A percentile compares a stretch with the other conserved stretches of the same genome.
Evolutionary conservation across 768 basidiomycete species (phyloP).

Genomic region (Mycena pura): DNA sequence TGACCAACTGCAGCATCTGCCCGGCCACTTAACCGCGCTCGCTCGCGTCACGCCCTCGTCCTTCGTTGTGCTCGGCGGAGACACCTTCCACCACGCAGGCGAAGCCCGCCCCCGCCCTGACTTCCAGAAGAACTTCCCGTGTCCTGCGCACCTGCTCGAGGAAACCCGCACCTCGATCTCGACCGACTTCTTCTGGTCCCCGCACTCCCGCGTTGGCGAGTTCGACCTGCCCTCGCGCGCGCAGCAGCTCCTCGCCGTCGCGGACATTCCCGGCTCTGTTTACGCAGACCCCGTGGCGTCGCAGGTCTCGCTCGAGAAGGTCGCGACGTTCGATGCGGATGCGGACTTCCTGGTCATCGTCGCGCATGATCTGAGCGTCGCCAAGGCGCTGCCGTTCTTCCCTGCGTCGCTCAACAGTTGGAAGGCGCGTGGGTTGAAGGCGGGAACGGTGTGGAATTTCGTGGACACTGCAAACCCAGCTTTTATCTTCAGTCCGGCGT

Average conservation of each 20-base stretch:
- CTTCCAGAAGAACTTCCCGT: constrained; percentile 13
- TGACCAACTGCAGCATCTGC: background rate
- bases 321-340: constrained; percentile 19
- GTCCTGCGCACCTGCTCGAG: constrained; percentile 11
- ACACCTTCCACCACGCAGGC: constrained; percentile 18
- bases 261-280: background rate
- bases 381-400: background rate
- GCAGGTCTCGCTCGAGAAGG: constrained; percentile 1
- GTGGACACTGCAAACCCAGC: constrained; percentile 1
- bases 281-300: constrained; percentile 3
- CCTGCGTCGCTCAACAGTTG: constrained; percentile 1
- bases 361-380: constrained; percentile 5
- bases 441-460: constrained; percentile 8
- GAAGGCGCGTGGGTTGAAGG: constrained; percentile 7
- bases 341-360: constrained; percentile 13
- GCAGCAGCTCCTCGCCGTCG: constrained; percentile 1
- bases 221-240: constrained; percentile 8
- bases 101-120: constrained; percentile 6
- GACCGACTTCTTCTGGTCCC: constrained; percentile 12
- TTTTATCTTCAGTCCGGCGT: constrained; percentile 9
- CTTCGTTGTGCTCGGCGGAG: constrained; percentile 15
- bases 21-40: constrained; percentile 8
- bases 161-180: background rate
- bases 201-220: background rate
- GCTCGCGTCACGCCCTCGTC: constrained; percentile 10